Percentiles rank a stretch among this genome's conserved stretches.
phyloP scores from a whole-genome alignment of 768 basidiomycete genomes.

The Grammothele lineata region DNA sequence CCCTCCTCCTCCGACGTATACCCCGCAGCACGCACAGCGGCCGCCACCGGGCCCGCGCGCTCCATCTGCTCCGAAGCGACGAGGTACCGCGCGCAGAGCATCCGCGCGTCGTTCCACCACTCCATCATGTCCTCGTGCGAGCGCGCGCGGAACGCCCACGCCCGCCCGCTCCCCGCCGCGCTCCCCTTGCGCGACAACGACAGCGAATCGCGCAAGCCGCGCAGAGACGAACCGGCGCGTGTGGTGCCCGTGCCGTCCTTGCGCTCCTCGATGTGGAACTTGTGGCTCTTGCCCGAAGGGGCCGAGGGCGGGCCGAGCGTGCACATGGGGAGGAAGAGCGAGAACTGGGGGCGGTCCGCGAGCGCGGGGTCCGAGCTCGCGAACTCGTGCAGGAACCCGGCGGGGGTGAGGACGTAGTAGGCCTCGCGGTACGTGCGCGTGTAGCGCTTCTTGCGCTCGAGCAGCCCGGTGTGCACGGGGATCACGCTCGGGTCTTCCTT shows the following conservation, averaged over 20 bases:
- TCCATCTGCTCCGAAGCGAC: constrained; percentile 94
- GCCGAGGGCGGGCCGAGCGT: constrained; percentile 90
- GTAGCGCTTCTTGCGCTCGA: constrained; percentile 96
- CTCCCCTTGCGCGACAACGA: constrained; percentile 26
- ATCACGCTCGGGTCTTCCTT: constrained; percentile 86
- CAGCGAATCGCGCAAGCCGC: constrained; percentile 29
- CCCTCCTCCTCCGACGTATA: constrained; percentile 81
- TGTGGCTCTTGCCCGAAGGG: constrained; percentile 68
- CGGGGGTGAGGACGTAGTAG: constrained; percentile 90
- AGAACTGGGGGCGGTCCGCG: constrained; percentile 66
- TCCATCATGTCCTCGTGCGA: constrained; percentile 99
- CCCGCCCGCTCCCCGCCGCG: constrained; percentile 43
- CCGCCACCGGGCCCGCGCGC: constrained; percentile 86
- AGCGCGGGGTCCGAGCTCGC: constrained; percentile 65
- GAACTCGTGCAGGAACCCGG: constrained; percentile 96
- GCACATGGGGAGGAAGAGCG: constrained; percentile 90
- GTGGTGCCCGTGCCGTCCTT: constrained; percentile 75
- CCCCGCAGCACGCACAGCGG: constrained; percentile 85
- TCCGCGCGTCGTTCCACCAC: constrained; percentile 98
- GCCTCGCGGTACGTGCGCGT: constrained; percentile 81
- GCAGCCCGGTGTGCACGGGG: constrained; percentile 81
- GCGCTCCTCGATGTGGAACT: constrained; percentile 95
- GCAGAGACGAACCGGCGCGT: constrained; percentile 47
- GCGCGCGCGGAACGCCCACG: constrained; percentile 88
- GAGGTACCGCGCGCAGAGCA: constrained; percentile 90